These are phyloP conservation scores for Candida sanyaensis DNA, from an alignment of 1,139 yeast genomes.

Conservation along the genomic window DNA sequence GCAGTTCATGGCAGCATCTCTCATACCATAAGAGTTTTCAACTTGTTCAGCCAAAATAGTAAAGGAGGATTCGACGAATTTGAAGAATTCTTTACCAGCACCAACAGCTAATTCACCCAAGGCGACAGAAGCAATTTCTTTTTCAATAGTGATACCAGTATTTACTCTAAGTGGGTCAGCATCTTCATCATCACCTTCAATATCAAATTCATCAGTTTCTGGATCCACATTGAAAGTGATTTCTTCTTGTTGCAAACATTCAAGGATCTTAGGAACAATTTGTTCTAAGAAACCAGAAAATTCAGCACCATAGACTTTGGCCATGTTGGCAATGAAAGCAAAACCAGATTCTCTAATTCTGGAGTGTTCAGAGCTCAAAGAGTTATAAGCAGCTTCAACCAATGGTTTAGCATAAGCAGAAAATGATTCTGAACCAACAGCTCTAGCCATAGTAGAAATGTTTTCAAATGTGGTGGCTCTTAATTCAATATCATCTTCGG, in stretches of 20 bases:
- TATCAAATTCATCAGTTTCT: slow-evolving; percentile 42
- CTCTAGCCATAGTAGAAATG: slow-evolving; percentile 92
- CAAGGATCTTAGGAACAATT: slow-evolving; percentile 81
- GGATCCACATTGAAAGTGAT: slow-evolving; percentile 53
- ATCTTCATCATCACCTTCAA: slow-evolving; percentile 63
- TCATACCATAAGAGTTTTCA: slow-evolving; percentile 86
- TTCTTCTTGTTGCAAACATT: slow-evolving; percentile 83
- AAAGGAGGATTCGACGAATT: slow-evolving; percentile 73
- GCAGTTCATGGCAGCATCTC: slow-evolving; percentile 82
- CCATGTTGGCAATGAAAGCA: slow-evolving; percentile 92
- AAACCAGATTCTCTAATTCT: slow-evolving; percentile 94
- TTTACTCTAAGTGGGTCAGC: slow-evolving; percentile 68
- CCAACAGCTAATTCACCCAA: slow-evolving; percentile 86
- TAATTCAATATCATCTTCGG: slow-evolving; percentile 79
- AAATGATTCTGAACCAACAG: slow-evolving; percentile 91
- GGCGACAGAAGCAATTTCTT: slow-evolving; percentile 96
- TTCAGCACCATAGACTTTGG: slow-evolving; percentile 90
- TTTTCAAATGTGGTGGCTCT: slow-evolving; percentile 93
- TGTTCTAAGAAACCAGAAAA: slow-evolving; percentile 84
- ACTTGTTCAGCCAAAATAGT: slow-evolving; percentile 69
- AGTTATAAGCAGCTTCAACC: slow-evolving; percentile 83
- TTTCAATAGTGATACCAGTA: slow-evolving; percentile 94
- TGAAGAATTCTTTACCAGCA: slow-evolving; percentile 77
- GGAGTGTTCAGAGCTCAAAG: slow-evolving; percentile 75
- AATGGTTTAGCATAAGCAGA: slow-evolving; percentile 85